Conservation (phyloP, 2,329 filamentous ascomycete species). For the Macrophomina tecta region DNA sequence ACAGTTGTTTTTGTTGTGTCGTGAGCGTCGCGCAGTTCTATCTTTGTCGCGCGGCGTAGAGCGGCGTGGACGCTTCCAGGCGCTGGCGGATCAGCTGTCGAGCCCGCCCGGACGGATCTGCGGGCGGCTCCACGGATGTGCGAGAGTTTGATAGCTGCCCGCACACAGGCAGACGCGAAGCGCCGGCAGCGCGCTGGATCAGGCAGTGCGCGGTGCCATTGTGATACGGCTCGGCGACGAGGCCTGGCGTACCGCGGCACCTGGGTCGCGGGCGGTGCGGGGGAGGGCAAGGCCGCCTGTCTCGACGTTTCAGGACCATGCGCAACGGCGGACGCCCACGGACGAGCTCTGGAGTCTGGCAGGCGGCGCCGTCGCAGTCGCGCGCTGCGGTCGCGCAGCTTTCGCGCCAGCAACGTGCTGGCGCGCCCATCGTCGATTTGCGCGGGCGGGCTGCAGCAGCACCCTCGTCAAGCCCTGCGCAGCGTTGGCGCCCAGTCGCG, state of each 20-base stretch:
- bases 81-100: conserved; percentile 9
- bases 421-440: conserved; percentile 7
- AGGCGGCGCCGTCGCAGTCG: neutral
- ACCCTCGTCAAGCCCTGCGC: neutral
- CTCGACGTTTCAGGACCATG: conserved; percentile 11
- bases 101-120: conserved; percentile 6
- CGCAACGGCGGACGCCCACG: neutral
- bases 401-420: conserved; percentile 17
- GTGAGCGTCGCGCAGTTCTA: neutral
- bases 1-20: neutral
- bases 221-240: conserved; percentile 14
- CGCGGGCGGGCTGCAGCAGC: neutral
- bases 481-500: conserved; percentile 7
- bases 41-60: neutral
- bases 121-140: conserved; percentile 23
- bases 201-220: neutral
- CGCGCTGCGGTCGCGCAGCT: conserved; percentile 2
- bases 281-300: neutral
- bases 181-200: conserved; percentile 7
- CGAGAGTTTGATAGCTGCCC: conserved; percentile 21
- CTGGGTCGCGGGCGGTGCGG: conserved; percentile 11
- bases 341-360: neutral
- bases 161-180: conserved; percentile 1
- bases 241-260: neutral
- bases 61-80: neutral